Evolutionary conservation across 768 basidiomycete species (phyloP).

Genomic region (Boletales sp.): DNA sequence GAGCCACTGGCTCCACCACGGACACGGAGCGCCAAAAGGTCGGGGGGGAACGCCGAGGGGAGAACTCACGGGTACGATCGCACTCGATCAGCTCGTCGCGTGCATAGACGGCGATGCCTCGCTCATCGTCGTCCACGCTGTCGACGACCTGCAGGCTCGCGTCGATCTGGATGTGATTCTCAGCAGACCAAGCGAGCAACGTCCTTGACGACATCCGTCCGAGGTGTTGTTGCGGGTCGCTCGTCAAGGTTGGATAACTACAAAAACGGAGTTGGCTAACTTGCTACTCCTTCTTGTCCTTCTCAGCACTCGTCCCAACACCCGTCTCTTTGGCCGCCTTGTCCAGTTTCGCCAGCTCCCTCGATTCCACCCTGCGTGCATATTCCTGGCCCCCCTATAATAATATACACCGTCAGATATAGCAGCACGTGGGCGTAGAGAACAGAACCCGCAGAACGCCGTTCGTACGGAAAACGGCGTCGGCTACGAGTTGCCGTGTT

Average conservation of each 20-base stretch:
- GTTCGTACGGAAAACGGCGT: too few relatives aligned
- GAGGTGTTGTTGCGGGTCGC: too few relatives aligned
- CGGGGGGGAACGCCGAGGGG: not conserved
- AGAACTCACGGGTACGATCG: constrained; percentile 26
- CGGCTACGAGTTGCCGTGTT: too few relatives aligned
- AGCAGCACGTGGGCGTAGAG: constrained; percentile 6
- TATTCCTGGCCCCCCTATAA: constrained; percentile 83
- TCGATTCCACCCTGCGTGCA: constrained; percentile 58
- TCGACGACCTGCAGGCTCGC: constrained; percentile 36
- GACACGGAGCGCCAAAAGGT: too few relatives aligned
- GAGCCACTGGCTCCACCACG: too few relatives aligned
- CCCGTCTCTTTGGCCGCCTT: constrained; percentile 34
- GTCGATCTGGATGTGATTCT: constrained; percentile 47
- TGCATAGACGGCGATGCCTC: constrained; percentile 23
- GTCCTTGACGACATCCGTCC: constrained; percentile 16
- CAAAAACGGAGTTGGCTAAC: constrained; percentile 24
- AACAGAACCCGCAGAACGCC: constrained; percentile 7
- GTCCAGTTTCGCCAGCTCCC: constrained; percentile 36
- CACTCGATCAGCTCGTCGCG: constrained; percentile 20
- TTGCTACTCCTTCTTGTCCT: constrained; percentile 31
- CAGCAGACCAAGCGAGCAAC: constrained; percentile 48
- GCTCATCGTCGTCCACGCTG: constrained; percentile 2
- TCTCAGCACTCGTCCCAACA: constrained; percentile 14
- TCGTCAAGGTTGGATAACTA: too few relatives aligned
- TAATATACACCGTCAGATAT: constrained; percentile 8